Evolutionary conservation across 1,284 basidiomycete species (phyloP), one percentile per base, ranked within the genome.

Genomic region (Kwoniella shivajii): DNA sequence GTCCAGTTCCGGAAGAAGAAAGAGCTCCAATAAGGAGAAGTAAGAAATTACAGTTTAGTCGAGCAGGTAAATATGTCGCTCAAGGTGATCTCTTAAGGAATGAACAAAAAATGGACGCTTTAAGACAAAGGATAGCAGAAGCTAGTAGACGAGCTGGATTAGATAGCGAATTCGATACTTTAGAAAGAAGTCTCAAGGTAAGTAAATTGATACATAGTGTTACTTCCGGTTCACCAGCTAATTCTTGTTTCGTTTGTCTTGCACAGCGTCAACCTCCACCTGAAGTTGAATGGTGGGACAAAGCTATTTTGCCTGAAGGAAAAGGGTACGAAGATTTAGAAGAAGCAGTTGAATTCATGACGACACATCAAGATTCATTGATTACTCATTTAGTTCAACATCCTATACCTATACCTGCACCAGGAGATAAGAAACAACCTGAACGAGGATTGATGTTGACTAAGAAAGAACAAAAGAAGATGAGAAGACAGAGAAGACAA

Each of bases 221-320:
- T 60, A 52, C 52, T 63, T 27, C 67, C 44, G 27, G 14, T 50
- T n/a, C 36, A 39, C 0, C 11, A 5, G 39, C 26, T 55, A 20
- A 5, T n/a, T 18, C 7, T 9, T 42, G 39, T 18, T 7, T 46
- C 39, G 14, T 31, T 26, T 30, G n/a, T n/a, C 6, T 33, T 33
- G 2, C 26, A 27, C 68, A 92, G 86, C 83, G 92, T 42, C 84
- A 86, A 56, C 83, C 88, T 0, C 95, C 95, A 4, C 96, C 95
- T 0, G 87, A 86, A 5, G 84, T 88, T 7, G 95, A 99, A 76
- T 99, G 95, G 95, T 99, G 96, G 95, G 96, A 99, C 77, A 85
- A 84, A 30, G 85, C 89, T 0, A 81, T 97, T n/a, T 79, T 99
- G 10, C 88, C 90, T 0, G 85, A 82, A 66, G 72, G 67, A 2